phyloP scores from a whole-genome alignment of 768 basidiomycete genomes.

The Suillus lakei region DNA sequence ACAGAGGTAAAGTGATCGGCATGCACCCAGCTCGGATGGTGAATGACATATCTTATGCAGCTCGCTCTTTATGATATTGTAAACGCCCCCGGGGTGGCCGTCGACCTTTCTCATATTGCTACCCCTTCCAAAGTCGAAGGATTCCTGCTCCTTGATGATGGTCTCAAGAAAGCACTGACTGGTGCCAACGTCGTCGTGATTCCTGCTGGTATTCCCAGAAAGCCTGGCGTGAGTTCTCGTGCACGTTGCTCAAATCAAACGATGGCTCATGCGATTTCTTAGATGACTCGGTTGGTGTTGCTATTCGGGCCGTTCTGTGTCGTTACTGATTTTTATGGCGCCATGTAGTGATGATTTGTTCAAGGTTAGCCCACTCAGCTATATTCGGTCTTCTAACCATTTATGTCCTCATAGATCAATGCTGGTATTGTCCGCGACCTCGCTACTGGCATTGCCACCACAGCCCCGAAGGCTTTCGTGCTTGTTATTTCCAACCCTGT shows the following conservation, averaged over 20 bases:
- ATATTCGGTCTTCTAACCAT: conserved; percentile 11
- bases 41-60: conserved; percentile 40
- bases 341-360: conserved; percentile 85
- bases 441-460: conserved; percentile 84
- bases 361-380: conserved; percentile 59
- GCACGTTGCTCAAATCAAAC: conserved; percentile 4
- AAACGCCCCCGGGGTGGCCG: conserved; percentile 95
- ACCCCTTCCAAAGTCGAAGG: conserved; percentile 86
- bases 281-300: conserved; percentile 56
- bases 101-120: conserved; percentile 92
- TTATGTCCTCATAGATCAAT: conserved; percentile 71
- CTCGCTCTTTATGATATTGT: conserved; percentile 95
- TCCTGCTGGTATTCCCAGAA: conserved; percentile 95
- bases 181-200: conserved; percentile 93
- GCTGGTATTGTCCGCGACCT: conserved; percentile 95
- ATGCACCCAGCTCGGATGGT: conserved; percentile 6
- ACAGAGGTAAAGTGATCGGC: conserved; percentile 57
- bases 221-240: conserved; percentile 75
- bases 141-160: conserved; percentile 79
- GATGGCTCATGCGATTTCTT: conserved; percentile 3
- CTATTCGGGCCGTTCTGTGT: conserved; percentile 13
- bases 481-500: conserved; percentile 99
- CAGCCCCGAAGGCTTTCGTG: conserved; percentile 87
- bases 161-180: conserved; percentile 79
- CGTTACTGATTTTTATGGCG: conserved; percentile 3